A percentile compares a stretch with the other conserved stretches of the same genome.
These are phyloP conservation scores for Boletus bicolor DNA, from an alignment of 768 basidiomycete species.

Conservation along the genomic window DNA sequence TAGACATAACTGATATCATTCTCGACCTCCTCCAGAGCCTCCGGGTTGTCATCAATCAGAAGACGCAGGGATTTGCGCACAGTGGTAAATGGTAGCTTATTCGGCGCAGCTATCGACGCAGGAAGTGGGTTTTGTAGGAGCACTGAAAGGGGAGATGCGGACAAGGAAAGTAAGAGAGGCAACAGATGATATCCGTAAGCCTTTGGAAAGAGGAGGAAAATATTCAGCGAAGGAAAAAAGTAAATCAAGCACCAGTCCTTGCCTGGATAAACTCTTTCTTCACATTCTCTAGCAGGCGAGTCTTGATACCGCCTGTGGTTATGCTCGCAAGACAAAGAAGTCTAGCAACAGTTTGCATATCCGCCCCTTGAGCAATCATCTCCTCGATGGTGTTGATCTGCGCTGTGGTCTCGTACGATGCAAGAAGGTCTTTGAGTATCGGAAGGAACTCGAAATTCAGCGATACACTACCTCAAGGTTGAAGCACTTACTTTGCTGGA, in stretches of 20 bases:
- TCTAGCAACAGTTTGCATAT: slow-evolving; percentile 74
- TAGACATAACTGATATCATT: slow-evolving; percentile 96
- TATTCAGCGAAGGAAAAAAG: not conserved
- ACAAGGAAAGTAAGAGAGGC: slow-evolving; percentile 63
- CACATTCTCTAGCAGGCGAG: slow-evolving; percentile 79
- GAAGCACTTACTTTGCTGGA: slow-evolving; percentile 79
- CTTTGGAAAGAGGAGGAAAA: slow-evolving; percentile 36
- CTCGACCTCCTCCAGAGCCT: slow-evolving; percentile 76
- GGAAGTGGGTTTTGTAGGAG: slow-evolving; percentile 69
- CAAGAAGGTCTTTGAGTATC: slow-evolving; percentile 71
- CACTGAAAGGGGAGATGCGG: slow-evolving; percentile 63
- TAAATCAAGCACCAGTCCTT: slow-evolving; percentile 4
- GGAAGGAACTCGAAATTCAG: slow-evolving; percentile 1
- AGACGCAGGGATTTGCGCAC: slow-evolving; percentile 84
- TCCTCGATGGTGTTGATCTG: slow-evolving; percentile 91
- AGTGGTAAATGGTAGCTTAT: slow-evolving; percentile 67
- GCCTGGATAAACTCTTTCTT: slow-evolving; percentile 91
- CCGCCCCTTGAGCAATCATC: slow-evolving; percentile 81
- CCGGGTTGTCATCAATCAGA: slow-evolving; percentile 84
- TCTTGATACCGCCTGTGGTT: slow-evolving; percentile 81
- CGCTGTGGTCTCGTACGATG: slow-evolving; percentile 78
- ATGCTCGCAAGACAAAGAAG: slow-evolving; percentile 85
- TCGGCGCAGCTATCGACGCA: slow-evolving; percentile 40
- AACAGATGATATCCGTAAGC: slow-evolving; percentile 75
- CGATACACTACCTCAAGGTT: not conserved